Conservation (phyloP, 2,329 filamentous ascomycete species). For the Chrysoporthe austroafricana region DNA sequence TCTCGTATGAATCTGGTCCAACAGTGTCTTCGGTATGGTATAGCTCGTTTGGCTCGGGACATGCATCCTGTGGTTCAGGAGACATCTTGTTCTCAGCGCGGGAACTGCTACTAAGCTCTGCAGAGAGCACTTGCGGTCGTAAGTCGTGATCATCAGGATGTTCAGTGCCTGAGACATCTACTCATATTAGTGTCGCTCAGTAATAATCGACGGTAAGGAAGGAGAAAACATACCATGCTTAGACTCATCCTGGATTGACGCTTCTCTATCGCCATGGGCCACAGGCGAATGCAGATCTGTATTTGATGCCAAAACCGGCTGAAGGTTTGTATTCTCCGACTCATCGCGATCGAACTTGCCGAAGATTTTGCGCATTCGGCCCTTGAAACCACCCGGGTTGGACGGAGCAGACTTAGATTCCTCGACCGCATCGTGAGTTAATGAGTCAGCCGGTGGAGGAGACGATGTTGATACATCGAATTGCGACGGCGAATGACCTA, state of each 20-base stretch:
- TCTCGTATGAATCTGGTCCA: conserved; percentile 2
- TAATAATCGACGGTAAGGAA: neutral
- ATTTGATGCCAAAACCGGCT: neutral
- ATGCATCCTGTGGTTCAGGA: neutral
- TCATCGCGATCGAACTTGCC: conserved; percentile 5
- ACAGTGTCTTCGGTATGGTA: neutral
- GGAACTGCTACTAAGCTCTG: neutral
- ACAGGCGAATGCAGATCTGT: neutral
- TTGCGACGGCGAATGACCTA: neutral
- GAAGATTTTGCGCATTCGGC: conserved; percentile 15
- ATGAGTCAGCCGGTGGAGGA: neutral
- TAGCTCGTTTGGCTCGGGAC: neutral
- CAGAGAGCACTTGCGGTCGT: neutral
- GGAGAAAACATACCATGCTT: neutral
- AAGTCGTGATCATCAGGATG: neutral
- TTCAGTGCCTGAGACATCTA: neutral
- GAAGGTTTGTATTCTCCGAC: neutral
- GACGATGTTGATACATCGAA: neutral
- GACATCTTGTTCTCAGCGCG: neutral
- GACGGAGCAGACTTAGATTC: conserved; percentile 9
- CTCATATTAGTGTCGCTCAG: neutral
- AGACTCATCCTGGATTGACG: neutral
- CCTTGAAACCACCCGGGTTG: conserved; percentile 6
- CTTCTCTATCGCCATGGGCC: neutral
- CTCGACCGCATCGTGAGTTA: neutral